Evolutionary conservation across 192 early-diverging fungal genomes (phyloP).

Genomic region (Dimargaris verticillata): DNA sequence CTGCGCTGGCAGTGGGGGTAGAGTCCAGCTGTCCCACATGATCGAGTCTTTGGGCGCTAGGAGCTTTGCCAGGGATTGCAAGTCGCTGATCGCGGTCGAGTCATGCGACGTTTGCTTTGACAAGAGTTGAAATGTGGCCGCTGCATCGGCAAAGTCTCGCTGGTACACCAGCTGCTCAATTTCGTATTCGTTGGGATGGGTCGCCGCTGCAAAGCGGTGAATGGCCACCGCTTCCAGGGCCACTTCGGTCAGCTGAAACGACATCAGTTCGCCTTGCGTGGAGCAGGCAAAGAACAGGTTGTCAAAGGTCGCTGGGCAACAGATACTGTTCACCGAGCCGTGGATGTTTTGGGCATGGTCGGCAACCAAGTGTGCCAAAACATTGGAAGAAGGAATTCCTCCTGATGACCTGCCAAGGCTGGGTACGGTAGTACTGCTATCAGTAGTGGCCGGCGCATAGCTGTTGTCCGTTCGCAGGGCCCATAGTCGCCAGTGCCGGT

Average conservation of each 20-base stretch:
- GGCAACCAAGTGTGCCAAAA: background rate
- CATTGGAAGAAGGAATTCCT: too few relatives aligned
- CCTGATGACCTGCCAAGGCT: too few relatives aligned
- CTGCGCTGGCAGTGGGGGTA: conserved; percentile 17
- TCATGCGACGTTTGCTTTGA: too few relatives aligned
- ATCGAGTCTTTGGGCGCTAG: conserved; percentile 24
- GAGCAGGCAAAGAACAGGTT: conserved; percentile 7
- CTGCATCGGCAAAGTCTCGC: conserved; percentile 9
- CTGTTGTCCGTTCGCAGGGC: conserved; percentile 14
- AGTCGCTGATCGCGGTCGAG: background rate
- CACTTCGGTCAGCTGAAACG: conserved; percentile 9
- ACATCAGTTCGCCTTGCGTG: conserved; percentile 4
- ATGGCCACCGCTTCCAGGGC: conserved; percentile 10
- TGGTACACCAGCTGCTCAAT: conserved; percentile 10
- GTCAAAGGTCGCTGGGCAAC: conserved; percentile 9
- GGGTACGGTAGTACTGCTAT: too few relatives aligned
- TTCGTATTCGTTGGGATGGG: conserved; percentile 9
- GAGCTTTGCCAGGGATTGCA: conserved; percentile 21
- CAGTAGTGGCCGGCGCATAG: too few relatives aligned
- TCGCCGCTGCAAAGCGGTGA: conserved; percentile 2
- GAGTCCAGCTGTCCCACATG: conserved; percentile 18
- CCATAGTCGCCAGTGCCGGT: conserved; percentile 39
- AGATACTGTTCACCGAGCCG: background rate
- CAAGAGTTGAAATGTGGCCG: background rate
- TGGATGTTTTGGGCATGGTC: background rate